These are phyloP conservation scores for Rutstroemia sp. DNA, from an alignment of 2,329 filamentous ascomycete species.

Conservation along the genomic window DNA sequence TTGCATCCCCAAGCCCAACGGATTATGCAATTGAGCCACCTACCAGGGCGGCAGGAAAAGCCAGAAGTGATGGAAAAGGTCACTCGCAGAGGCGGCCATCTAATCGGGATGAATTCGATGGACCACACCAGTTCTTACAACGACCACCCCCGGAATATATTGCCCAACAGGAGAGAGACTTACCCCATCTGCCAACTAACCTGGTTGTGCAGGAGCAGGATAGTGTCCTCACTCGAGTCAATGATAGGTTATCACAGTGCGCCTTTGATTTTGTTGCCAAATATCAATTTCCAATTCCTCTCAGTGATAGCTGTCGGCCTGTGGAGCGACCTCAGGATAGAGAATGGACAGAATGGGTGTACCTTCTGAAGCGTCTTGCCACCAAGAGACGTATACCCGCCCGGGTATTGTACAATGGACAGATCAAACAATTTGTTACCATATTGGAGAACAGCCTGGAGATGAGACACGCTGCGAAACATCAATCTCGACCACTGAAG, in stretches of 20 bases:
- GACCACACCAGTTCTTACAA: constrained; percentile 74
- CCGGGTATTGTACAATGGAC: constrained; percentile 76
- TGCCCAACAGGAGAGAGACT: constrained; percentile 69
- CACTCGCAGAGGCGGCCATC: constrained; percentile 54
- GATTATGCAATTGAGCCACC: constrained; percentile 52
- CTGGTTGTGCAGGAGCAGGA: constrained; percentile 80
- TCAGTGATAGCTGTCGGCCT: constrained; percentile 70
- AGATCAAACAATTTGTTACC: constrained; percentile 87
- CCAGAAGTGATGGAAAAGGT: constrained; percentile 40
- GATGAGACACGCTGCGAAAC: constrained; percentile 79
- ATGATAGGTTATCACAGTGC: constrained; percentile 77
- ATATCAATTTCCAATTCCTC: constrained; percentile 82
- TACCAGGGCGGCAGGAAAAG: constrained; percentile 36
- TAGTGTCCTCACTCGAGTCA: constrained; percentile 70
- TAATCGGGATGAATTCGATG: constrained; percentile 84
- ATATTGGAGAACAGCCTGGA: constrained; percentile 83
- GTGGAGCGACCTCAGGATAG: constrained; percentile 68
- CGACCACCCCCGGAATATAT: constrained; percentile 64
- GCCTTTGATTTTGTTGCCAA: constrained; percentile 87
- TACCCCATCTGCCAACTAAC: constrained; percentile 76
- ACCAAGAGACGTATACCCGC: constrained; percentile 82
- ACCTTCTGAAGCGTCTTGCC: constrained; percentile 75
- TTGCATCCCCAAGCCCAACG: constrained; percentile 50
- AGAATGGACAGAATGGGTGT: constrained; percentile 91
- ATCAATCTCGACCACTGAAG: constrained; percentile 75